A percentile compares a stretch with the other conserved stretches of the same genome.
These are phyloP conservation scores for Triticum dicoccoides DNA, from an alignment of 176 grass and related monocot species.

Conservation along the genomic window DNA sequence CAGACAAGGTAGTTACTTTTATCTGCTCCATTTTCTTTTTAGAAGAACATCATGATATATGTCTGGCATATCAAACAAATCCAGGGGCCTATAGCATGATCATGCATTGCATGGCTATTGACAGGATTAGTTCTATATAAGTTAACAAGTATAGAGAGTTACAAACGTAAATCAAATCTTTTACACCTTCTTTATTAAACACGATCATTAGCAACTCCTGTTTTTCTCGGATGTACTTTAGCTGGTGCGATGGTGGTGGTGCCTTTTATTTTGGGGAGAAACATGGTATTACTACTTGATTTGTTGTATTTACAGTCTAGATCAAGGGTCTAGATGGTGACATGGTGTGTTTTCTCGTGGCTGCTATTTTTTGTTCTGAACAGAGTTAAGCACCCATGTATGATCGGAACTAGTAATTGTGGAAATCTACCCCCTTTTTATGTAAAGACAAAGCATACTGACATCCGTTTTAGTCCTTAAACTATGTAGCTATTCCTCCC, in stretches of 20 bases:
- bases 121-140: not conserved
- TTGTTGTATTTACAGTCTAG: not conserved
- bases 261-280: not conserved
- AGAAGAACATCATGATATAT: slow-evolving; percentile 4
- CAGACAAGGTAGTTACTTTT: slow-evolving; percentile 40
- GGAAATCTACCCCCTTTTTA: not conserved
- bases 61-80: not conserved
- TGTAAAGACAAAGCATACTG: not conserved
- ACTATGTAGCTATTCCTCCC: not conserved
- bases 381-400: not conserved
- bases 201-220: not conserved
- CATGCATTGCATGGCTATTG: not conserved
- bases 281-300: not conserved
- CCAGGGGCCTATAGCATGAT: not conserved
- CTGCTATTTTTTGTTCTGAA: not conserved
- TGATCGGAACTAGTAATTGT: not conserved
- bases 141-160: not conserved
- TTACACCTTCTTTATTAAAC: not conserved
- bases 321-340: not conserved
- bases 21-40: not conserved
- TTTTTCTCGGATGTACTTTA: not conserved
- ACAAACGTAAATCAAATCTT: not conserved
- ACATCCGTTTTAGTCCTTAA: not conserved
- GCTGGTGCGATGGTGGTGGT: not conserved
- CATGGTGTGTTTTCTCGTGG: not conserved